These are phyloP conservation scores for Xylaria sp. DNA, from an alignment of 2,329 filamentous ascomycete genomes.

Conservation along the genomic window DNA sequence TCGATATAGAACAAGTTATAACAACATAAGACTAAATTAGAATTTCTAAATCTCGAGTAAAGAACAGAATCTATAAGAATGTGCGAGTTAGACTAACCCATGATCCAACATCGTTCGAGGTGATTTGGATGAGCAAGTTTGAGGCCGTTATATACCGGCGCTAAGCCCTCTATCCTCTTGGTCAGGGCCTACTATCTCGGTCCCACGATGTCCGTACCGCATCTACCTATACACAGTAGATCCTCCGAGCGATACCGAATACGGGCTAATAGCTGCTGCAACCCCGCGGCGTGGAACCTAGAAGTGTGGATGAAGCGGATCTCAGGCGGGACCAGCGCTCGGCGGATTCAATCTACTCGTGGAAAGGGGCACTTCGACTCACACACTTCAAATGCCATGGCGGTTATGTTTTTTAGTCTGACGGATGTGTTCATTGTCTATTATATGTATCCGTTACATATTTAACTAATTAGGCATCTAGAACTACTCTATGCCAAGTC, in stretches of 20 bases:
- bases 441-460: too few species aligned
- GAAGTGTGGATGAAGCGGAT: neutral
- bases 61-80: neutral
- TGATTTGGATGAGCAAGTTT: conserved; percentile 24
- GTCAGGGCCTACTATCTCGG: neutral
- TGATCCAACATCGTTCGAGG: neutral
- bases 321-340: neutral
- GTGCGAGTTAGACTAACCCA: neutral
- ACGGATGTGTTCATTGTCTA: neutral
- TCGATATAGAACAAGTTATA: neutral
- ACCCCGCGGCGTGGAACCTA: neutral
- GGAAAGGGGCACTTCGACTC: neutral
- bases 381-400: neutral
- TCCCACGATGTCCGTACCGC: neutral
- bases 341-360: neutral
- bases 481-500: too few species aligned
- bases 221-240: neutral
- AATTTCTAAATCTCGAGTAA: neutral
- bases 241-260: neutral
- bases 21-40: neutral
- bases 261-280: neutral
- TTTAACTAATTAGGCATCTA: neutral
- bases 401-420: neutral
- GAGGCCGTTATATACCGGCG: conserved; percentile 25
- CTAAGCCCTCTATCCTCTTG: neutral